Percentiles rank a stretch among this genome's conserved stretches.
Evolutionary conservation across 352 stramenopile species (phyloP).

Genomic region (Pythium rhizo-oryzae): DNA sequence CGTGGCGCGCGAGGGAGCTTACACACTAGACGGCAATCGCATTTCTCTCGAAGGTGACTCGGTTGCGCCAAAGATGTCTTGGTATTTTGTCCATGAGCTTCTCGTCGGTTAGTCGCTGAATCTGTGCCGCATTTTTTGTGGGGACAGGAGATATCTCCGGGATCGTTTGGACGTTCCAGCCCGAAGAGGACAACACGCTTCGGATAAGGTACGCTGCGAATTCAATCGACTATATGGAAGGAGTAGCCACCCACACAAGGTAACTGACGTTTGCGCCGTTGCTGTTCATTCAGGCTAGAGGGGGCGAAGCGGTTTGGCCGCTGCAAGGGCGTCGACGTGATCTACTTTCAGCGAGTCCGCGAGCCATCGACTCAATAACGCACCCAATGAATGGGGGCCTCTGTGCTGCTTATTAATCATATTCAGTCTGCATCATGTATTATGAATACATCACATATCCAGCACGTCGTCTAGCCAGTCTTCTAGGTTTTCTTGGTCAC

Average conservation of each 20-base stretch:
- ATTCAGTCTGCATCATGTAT: not conserved
- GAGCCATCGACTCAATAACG: not conserved
- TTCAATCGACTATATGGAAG: not conserved
- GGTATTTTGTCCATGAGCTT: not conserved
- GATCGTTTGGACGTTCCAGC: constrained; percentile 68
- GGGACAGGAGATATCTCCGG: constrained; percentile 48
- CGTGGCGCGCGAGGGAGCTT: constrained; percentile 46
- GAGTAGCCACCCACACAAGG: too few relatives aligned
- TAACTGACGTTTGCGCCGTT: not conserved
- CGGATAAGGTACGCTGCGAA: constrained; percentile 42
- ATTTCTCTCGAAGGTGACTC: constrained; percentile 37
- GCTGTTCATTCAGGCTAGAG: constrained; percentile 44
- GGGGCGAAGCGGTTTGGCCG: constrained; percentile 68
- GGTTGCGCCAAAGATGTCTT: not conserved
- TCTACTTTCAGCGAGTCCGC: constrained; percentile 58
- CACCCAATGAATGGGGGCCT: not conserved
- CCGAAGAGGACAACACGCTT: constrained; percentile 66
- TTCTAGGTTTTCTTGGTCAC: constrained; percentile 47
- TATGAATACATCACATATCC: constrained; percentile 34
- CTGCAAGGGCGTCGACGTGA: constrained; percentile 84
- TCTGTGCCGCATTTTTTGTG: not conserved
- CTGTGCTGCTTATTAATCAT: too few relatives aligned
- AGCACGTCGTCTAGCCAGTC: constrained; percentile 76
- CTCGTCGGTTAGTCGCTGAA: not conserved
- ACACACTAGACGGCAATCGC: constrained; percentile 33